These are phyloP conservation scores for Syzygium aqueum DNA, from an alignment of 345 rosid species.

Conservation along the genomic window DNA sequence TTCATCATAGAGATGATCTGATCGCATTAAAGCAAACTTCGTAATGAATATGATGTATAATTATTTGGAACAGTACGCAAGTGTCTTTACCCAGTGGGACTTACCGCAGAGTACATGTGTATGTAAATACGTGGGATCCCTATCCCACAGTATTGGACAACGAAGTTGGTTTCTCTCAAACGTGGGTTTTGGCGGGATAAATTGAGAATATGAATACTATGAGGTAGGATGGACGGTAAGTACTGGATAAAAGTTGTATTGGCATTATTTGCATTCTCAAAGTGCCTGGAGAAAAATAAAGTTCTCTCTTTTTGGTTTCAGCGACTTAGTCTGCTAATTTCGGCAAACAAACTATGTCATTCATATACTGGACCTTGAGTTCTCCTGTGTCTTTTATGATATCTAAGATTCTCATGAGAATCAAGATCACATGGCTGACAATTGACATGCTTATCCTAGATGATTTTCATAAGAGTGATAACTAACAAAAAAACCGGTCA, in stretches of 20 bases:
- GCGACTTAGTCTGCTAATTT: neutral
- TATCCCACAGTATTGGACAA: neutral
- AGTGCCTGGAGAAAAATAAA: neutral
- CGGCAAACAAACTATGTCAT: neutral
- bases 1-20: neutral
- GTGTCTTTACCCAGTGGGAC: neutral
- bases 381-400: neutral
- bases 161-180: neutral
- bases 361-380: neutral
- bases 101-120: neutral
- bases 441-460: neutral
- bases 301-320: neutral
- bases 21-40: neutral
- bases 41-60: neutral
- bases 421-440: rapidly evolving
- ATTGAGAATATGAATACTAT: neutral
- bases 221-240: neutral
- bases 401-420: neutral
- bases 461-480: neutral
- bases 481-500: neutral
- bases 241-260: neutral
- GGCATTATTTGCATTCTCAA: neutral
- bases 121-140: neutral
- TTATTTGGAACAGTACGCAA: neutral
- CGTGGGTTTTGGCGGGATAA: neutral